A percentile compares a stretch with the other conserved stretches of the same genome.
phyloP scores from a whole-genome alignment of 176 grass and related monocot genomes.

The Juncus effusus region DNA sequence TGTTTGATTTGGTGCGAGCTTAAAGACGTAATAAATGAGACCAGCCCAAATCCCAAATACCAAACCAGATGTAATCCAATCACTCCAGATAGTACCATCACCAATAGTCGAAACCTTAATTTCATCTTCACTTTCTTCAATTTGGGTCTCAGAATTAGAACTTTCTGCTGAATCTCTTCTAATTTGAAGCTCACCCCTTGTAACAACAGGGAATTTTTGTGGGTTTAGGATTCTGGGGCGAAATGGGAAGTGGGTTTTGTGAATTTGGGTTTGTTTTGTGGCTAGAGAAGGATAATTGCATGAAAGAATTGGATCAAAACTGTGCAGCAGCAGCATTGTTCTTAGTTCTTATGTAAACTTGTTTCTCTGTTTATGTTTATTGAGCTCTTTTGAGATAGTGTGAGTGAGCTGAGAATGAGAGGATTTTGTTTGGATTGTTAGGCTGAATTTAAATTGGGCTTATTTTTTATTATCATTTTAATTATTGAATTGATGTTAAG shows the following conservation, averaged over 20 bases:
- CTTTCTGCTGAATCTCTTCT: conserved; percentile 24
- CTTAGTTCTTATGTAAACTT: too few species aligned
- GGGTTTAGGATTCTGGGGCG: conserved; percentile 1
- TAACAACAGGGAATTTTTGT: not conserved
- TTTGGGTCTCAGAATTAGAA: conserved; percentile 16
- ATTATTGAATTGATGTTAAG: too few species aligned
- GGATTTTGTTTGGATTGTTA: too few species aligned
- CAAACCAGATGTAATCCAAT: conserved; percentile 60
- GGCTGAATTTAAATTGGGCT: too few species aligned
- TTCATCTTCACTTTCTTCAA: conserved; percentile 24
- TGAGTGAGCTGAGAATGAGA: too few species aligned
- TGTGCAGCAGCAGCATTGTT: conserved; percentile 27
- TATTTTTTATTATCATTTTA: too few species aligned
- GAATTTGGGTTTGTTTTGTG: conserved; percentile 9
- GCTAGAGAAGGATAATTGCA: conserved; percentile 25
- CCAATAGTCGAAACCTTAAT: conserved; percentile 4
- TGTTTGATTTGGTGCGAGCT: conserved; percentile 72
- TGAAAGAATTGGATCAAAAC: conserved; percentile 23
- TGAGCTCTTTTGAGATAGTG: too few species aligned
- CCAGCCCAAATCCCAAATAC: conserved; percentile 84
- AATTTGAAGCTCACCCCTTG: conserved; percentile 5
- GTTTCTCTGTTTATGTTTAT: too few species aligned
- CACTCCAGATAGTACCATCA: conserved; percentile 23
- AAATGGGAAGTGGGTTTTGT: not conserved
- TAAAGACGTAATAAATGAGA: conserved; percentile 80